phyloP scores from a whole-genome alignment of 257 asterid species.

The Solanum infundibuliforme region DNA sequence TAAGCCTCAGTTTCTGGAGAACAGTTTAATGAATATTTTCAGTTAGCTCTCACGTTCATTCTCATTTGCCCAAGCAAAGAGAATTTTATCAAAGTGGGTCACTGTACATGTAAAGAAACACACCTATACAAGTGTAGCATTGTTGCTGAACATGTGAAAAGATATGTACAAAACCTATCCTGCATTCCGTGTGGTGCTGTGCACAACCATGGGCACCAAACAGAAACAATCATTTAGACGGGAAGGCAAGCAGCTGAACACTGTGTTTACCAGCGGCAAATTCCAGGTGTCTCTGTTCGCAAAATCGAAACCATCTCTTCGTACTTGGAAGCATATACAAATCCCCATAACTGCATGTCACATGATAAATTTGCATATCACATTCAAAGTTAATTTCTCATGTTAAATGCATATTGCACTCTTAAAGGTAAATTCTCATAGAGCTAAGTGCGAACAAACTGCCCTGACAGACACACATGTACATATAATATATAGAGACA shows the following conservation, averaged over 20 bases:
- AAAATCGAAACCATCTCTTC: slow-evolving; percentile 61
- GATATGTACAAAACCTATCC: neutral
- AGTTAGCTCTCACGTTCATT: neutral
- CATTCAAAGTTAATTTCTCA: neutral
- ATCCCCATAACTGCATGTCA: slow-evolving; percentile 76
- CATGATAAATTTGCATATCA: neutral
- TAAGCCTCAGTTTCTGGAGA: neutral
- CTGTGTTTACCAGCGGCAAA: slow-evolving; percentile 37
- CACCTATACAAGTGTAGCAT: neutral
- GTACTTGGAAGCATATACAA: slow-evolving; percentile 69
- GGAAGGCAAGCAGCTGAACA: neutral
- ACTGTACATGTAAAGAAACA: neutral
- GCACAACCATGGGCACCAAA: neutral
- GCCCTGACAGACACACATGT: neutral
- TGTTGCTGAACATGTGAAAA: neutral
- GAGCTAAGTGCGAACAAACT: neutral
- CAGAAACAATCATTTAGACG: neutral
- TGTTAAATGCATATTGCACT: neutral
- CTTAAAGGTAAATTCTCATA: neutral
- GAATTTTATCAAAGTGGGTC: neutral
- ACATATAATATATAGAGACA: neutral
- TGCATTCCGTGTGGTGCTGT: neutral
- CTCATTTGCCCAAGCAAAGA: neutral
- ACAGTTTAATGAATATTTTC: neutral
- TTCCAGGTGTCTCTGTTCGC: slow-evolving; percentile 65